Conservation (phyloP, 306 rosid genomes). For the Cajanus cajan region DNA sequence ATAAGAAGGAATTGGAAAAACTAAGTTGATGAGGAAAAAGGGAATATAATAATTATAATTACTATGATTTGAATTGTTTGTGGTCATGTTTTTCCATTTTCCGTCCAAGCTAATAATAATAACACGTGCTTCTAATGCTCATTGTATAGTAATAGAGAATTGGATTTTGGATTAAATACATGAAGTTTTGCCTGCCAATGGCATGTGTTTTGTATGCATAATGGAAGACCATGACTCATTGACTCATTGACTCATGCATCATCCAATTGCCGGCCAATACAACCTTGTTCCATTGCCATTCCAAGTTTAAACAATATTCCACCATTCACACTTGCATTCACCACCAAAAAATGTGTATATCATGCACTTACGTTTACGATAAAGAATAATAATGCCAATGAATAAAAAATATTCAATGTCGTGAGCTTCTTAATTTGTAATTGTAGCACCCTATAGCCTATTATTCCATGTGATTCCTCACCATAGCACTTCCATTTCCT, state of each 20-base stretch:
- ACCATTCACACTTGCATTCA: slow-evolving; percentile 6
- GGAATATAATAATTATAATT: not conserved
- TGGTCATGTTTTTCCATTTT: not conserved
- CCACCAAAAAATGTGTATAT: slow-evolving; percentile 15
- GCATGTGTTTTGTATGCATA: slow-evolving; percentile 12
- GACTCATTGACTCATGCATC: not conserved
- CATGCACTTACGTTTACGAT: not conserved
- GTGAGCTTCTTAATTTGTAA: not conserved
- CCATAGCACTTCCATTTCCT: not conserved
- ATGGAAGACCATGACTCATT: not conserved
- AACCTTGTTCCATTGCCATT: not conserved
- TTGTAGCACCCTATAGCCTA: not conserved
- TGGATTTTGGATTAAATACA: not conserved
- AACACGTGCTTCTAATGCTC: not conserved
- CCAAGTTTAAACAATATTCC: not conserved
- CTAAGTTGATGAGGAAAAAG: not conserved
- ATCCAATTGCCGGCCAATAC: slow-evolving; percentile 26
- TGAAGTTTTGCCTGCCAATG: not conserved
- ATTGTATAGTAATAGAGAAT: not conserved
- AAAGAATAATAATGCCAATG: not conserved
- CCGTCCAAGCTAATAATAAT: slow-evolving; percentile 33
- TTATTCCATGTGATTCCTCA: not conserved
- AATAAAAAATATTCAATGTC: not conserved
- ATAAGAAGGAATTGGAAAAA: not conserved
- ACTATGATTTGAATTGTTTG: too few species aligned